Base-by-base conservation (phyloP, 192 early-diverging fungal genomes). In the Linnemannia schmuckeri region DNA sequence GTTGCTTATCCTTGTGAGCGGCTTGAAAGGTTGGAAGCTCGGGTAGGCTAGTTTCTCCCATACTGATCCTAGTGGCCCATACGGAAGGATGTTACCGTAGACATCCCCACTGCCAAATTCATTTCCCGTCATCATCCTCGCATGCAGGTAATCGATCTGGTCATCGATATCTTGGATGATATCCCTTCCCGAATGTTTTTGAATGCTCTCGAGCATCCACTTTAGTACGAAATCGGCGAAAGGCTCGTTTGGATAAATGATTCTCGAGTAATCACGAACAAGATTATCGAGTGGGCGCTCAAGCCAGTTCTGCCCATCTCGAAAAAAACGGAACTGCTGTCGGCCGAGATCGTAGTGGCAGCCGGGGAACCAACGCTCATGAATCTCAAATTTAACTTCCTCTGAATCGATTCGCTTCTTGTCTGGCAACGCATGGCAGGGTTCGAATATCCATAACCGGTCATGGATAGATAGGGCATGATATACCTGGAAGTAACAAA, bases 281-380 rank as follows among this genome's bases (percentile, higher is more conserved):
- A 30, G 30, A 0, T 55, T 10, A 10, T 13, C 27, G 27, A 54
- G n/a, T n/a, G n/a, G n/a, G n/a, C n/a, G 17, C 46, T 35, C 33
- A 3, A 46, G 3, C 37, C 33, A 1, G 12, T 27, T 2, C 38
- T 9, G 22, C 63, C 8, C 74, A 63, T 17, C 15, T 71, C 33
- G 77, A 2, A 78, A 38, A 78, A 78, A 49, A 33, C 24, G 68
- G n/a, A 78, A 78, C 35, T n/a, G 35, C 24, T 70, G 77, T 33
- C 77, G 77, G 15, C 77, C 77, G 17, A 78, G 30, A 78, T 78
- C 77, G 37, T 78, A 78, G 68, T 78, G 77, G 49, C 77, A 78
- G 8, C 77, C 77, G 55, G 77, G 77, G 77, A 78, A 78, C 77
- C 77, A 78, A 7, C 69, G 47, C 69, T 78, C 77, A n/a, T 71